Base-by-base conservation (phyloP, 495 filamentous ascomycete species). In the Penicillium riverlandense region DNA sequence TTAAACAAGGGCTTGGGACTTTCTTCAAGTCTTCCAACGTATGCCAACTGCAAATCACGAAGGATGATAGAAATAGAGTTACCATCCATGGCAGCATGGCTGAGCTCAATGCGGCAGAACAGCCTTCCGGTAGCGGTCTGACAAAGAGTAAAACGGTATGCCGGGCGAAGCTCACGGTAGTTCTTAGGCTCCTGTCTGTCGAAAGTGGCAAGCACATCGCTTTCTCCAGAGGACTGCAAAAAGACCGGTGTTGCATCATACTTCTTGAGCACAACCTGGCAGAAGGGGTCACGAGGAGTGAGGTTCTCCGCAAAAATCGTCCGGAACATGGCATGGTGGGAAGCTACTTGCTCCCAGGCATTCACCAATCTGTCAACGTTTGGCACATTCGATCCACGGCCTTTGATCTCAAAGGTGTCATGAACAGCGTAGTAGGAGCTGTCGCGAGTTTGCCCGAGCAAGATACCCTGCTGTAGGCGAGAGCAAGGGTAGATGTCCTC, bases 401-500 rank as follows among this genome's bases (percentile, higher is more conserved):
- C 43, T 7, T 61, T 70, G 22, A 86, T 71, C 44, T 82, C 76
- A 46, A 79, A 83, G 1, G 80, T 82, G 38, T 72, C 76, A 42
- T 80, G 72, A 4, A 79, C 68, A 12, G 78, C 77, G 50, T 83
- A 86, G 36, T 77, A 68, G 6, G 75, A 76, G 11, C 70, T 71
- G 36, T 79, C 64, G 29, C 77, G 65, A 22, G 73, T 63, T 9
- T 76, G 78, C 40, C 78, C 79, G 31, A 84, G 73, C 8, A 87
- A 53, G 13, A 88, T 76, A 30, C 75, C 82, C 49, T 84, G 75
- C 49, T 88, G 84, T 54, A 84, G 80, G 2, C 76, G 75, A 7
- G 83, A 82, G 43, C 78, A 83, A 4, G 81, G 82, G 45, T 85
- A 86, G 13, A 76, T 73, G 41, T 82, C 77, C 54, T 88, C 77